These are phyloP conservation scores for Plasmodium inui DNA, from an alignment of 169 alveolate genomes.

Conservation along the genomic window DNA sequence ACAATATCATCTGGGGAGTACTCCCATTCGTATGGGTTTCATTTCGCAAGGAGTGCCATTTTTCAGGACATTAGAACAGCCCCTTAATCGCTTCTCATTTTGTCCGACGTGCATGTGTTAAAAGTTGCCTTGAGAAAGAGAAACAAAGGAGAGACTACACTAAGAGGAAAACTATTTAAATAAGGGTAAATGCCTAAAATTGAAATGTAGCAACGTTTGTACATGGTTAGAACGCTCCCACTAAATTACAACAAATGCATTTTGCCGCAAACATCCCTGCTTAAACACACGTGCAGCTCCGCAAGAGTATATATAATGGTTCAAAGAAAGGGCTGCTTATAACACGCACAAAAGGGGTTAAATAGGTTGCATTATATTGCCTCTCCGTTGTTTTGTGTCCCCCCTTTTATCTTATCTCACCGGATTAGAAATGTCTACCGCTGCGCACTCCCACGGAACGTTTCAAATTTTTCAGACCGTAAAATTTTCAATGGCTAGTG, in stretches of 20 bases:
- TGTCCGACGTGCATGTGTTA: not conserved
- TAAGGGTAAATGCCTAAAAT: not conserved
- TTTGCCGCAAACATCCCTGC: not conserved
- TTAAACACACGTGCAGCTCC: not conserved
- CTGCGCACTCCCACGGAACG: not conserved
- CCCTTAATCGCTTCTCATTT: not conserved
- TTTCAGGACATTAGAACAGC: not conserved
- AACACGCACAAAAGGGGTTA: not conserved
- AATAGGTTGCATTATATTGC: not conserved
- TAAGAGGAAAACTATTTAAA: not conserved
- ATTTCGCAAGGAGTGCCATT: not conserved
- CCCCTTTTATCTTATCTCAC: not conserved
- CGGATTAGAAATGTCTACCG: not conserved
- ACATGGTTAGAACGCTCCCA: not conserved
- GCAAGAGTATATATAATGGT: not conserved
- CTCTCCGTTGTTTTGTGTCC: not conserved
- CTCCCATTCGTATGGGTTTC: not conserved
- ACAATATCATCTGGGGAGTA: not conserved
- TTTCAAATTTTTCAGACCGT: not conserved
- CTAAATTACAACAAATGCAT: not conserved
- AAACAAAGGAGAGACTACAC: not conserved
- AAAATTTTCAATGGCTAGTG: not conserved
- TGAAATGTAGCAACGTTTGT: not conserved
- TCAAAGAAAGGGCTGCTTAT: not conserved
- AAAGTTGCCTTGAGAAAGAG: not conserved